A percentile compares a stretch with the other conserved stretches of the same genome.
Evolutionary conservation across 768 basidiomycete genomes (phyloP).

Genomic region (Cyclocybe cylindracea): DNA sequence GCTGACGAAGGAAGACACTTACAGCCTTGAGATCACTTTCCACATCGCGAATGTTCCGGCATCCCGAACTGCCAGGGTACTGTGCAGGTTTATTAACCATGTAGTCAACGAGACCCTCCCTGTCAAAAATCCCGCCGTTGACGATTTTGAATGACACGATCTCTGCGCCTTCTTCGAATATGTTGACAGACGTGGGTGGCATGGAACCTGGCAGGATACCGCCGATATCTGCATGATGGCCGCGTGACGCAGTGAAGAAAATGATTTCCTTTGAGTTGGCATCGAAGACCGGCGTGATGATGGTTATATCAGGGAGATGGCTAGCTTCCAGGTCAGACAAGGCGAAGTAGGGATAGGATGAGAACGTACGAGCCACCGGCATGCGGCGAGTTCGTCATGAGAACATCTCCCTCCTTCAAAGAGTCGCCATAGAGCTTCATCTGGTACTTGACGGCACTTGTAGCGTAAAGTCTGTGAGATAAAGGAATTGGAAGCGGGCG

Average conservation of each 20-base stretch:
- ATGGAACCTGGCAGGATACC: conserved; percentile 93
- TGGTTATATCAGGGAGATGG: conserved; percentile 76
- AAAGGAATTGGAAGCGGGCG: neutral
- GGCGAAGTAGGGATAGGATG: conserved; percentile 2
- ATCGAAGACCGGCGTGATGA: conserved; percentile 91
- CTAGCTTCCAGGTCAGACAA: conserved; percentile 19
- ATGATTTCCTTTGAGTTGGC: conserved; percentile 68
- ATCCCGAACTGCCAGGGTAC: conserved; percentile 87
- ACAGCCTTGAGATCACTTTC: conserved; percentile 93
- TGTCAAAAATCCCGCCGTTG: conserved; percentile 76
- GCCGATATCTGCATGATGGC: conserved; percentile 93
- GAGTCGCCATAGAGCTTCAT: conserved; percentile 72
- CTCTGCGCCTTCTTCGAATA: conserved; percentile 94
- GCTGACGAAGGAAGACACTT: conserved; percentile 23
- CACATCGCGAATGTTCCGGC: conserved; percentile 84
- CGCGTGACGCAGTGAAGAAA: conserved; percentile 91
- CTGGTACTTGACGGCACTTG: conserved; percentile 85
- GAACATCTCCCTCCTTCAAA: conserved; percentile 87
- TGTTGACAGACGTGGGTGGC: conserved; percentile 90
- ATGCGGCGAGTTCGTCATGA: conserved; percentile 90
- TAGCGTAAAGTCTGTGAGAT: neutral
- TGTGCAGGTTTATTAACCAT: conserved; percentile 81
- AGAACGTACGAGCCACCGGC: conserved; percentile 82
- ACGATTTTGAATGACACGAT: conserved; percentile 94
- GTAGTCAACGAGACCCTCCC: conserved; percentile 69